A percentile compares a stretch with the other conserved stretches of the same genome.
Evolutionary conservation across 2,329 filamentous ascomycete genomes (phyloP).

Genomic region (Exophiala phaeomuriformis): DNA sequence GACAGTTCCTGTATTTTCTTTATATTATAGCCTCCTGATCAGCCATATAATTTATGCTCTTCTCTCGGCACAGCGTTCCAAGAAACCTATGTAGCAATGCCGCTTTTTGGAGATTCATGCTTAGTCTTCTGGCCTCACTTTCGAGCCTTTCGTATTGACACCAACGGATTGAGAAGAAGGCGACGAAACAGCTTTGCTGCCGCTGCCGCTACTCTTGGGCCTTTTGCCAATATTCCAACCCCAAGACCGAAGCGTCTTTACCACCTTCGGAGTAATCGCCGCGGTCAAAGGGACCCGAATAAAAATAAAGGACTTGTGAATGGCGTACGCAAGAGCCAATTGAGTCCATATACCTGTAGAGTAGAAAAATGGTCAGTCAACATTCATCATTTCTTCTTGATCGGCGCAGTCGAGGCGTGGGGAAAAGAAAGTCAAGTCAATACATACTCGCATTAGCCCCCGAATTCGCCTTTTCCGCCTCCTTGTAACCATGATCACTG

Average conservation of each 20-base stretch:
- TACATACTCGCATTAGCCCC: conserved; percentile 66
- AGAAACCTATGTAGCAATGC: neutral
- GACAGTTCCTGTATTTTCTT: no score
- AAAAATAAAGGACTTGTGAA: conserved; percentile 98
- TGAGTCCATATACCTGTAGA: conserved; percentile 66
- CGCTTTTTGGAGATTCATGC: neutral
- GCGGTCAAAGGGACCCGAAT: conserved; percentile 87
- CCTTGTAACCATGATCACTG: conserved; percentile 48
- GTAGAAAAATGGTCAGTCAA: neutral
- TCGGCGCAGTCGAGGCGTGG: no score
- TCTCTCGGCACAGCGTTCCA: no score
- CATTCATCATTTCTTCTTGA: neutral
- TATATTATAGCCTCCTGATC: no score
- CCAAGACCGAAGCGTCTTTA: conserved; percentile 77
- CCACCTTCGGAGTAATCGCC: conserved; percentile 87
- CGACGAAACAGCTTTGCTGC: conserved; percentile 8
- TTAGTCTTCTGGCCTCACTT: conserved; percentile 27
- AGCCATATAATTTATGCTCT: no score
- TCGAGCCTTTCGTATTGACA: conserved; percentile 25
- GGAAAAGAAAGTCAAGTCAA: neutral
- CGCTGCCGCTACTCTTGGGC: conserved; percentile 31
- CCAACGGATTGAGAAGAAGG: conserved; percentile 22
- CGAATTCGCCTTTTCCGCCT: conserved; percentile 55
- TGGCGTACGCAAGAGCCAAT: conserved; percentile 84
- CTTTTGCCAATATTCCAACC: conserved; percentile 87